Base-by-base conservation (phyloP, 208 protist genomes). In the Acanthamoeba royreba region DNA sequence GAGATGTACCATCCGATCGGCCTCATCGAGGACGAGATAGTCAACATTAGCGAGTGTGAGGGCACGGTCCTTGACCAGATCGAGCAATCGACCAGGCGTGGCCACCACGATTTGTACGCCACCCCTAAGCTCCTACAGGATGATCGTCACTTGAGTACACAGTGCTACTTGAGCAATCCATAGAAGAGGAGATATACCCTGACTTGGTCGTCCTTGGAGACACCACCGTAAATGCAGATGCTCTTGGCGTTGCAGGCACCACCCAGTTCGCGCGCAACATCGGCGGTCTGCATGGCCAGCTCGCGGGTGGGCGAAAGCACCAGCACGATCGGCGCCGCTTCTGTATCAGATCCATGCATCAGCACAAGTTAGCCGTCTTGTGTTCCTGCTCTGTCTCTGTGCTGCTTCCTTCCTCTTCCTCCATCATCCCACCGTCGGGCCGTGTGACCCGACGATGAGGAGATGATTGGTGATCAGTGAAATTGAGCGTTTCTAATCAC, bases 1-100 rank as follows among this genome's bases (percentile, higher is more conserved):
- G 55, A 97, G 95, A 52, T 98, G 96, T 33, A 99, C 95, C 98
- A 99, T 99, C 47, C 95, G 94, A 31, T 99, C 99, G 17, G 98
- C 98, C 95, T 99, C 99, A 94, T 99, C 99, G 28, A 99, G 96
- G n/a, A 99, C 99, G 13, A 99, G 96, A 95, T 99, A 99, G 83
- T 98, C 99, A 94, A 99, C 98, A 74, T 98, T 98, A 86, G 98
- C 98, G 22, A 99, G 95, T 93, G 99, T 99, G 3, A 99, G 96
- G 90, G 97, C 97, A 35, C 97, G 96, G n/a, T 96, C 94, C 69
- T 99, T 97, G 4, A 99, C 95, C 66, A 98, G 96, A 94, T 99
- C 99, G 79, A 99, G 98, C 19, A 99, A 96, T 47, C 99, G 97
- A 33, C 99, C 99, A 0, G 99, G 99, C 0, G 99, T 99, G 19